phyloP scores from a whole-genome alignment of 208 protist species.

The Leishmania major region DNA sequence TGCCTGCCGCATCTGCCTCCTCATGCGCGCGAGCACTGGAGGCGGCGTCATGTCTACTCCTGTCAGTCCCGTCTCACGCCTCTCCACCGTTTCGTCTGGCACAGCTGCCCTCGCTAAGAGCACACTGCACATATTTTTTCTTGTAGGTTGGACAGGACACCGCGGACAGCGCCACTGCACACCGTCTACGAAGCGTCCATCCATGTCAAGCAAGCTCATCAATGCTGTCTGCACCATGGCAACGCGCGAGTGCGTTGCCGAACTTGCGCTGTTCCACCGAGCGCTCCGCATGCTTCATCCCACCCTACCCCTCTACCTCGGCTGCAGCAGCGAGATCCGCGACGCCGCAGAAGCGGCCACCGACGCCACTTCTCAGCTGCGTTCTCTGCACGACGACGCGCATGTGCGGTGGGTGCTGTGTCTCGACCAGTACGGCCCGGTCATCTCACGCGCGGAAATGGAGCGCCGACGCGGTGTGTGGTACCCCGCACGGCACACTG shows the following conservation, averaged over 20 bases:
- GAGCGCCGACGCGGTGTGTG: slow-evolving; percentile 67
- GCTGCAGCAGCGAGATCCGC: slow-evolving; percentile 50
- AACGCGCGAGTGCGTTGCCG: slow-evolving; percentile 77
- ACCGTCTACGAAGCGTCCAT: neutral
- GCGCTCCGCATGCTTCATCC: slow-evolving; percentile 69
- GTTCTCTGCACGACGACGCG: slow-evolving; percentile 26
- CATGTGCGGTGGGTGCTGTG: slow-evolving; percentile 66
- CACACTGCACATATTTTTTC: neutral
- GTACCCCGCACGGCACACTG: slow-evolving; percentile 70
- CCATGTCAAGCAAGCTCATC: slow-evolving; percentile 34
- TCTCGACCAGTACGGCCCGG: slow-evolving; percentile 59
- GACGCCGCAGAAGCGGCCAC: neutral
- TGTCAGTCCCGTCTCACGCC: neutral
- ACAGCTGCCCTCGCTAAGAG: neutral
- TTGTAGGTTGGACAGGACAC: neutral
- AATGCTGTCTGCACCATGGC: slow-evolving; percentile 79
- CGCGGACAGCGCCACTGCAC: neutral
- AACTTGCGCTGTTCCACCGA: slow-evolving; percentile 70
- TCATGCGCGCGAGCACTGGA: neutral
- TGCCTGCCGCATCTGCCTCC: neutral
- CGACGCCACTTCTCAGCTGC: slow-evolving; percentile 2
- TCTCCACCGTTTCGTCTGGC: neutral
- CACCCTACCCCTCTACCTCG: slow-evolving; percentile 51
- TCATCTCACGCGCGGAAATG: slow-evolving; percentile 68
- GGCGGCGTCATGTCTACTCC: neutral